These are phyloP conservation scores for Kwoniella europaea DNA, from an alignment of 768 basidiomycete genomes.

Conservation along the genomic window DNA sequence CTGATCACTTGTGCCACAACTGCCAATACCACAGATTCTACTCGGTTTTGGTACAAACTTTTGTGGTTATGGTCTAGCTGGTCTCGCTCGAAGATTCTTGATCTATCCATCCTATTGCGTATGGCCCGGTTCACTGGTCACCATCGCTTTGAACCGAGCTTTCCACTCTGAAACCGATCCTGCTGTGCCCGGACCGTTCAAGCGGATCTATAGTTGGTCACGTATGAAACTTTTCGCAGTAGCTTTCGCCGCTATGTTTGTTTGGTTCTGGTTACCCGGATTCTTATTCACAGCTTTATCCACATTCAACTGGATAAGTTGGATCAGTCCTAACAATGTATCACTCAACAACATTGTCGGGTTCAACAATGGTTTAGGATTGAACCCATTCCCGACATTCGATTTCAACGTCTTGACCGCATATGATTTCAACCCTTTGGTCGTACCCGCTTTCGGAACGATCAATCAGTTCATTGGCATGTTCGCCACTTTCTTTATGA, in stretches of 20 bases:
- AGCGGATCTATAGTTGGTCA: conserved; percentile 60
- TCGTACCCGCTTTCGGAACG: conserved; percentile 60
- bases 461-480: conserved; percentile 59
- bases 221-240: conserved; percentile 37
- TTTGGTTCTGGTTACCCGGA: conserved; percentile 51
- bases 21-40: conserved; percentile 58
- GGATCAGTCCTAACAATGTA: conserved; percentile 60
- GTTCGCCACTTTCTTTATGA: conserved; percentile 37
- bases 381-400: conserved; percentile 59
- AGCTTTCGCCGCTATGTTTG: conserved; percentile 39
- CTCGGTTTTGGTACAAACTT: conserved; percentile 80
- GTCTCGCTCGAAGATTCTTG: conserved; percentile 81
- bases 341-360: conserved; percentile 55
- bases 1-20: too few relatives aligned
- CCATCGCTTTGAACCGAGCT: conserved; percentile 43
- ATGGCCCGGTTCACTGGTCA: conserved; percentile 41
- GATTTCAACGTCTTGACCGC: conserved; percentile 58
- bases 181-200: conserved; percentile 92
- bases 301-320: conserved; percentile 57
- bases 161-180: conserved; percentile 67
- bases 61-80: conserved; percentile 89
- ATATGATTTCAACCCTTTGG: conserved; percentile 50
- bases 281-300: conserved; percentile 46
- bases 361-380: conserved; percentile 56
- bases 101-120: conserved; percentile 76